Conservation (phyloP, 75 land plant species). For the Isoetes taiwanensis region DNA sequence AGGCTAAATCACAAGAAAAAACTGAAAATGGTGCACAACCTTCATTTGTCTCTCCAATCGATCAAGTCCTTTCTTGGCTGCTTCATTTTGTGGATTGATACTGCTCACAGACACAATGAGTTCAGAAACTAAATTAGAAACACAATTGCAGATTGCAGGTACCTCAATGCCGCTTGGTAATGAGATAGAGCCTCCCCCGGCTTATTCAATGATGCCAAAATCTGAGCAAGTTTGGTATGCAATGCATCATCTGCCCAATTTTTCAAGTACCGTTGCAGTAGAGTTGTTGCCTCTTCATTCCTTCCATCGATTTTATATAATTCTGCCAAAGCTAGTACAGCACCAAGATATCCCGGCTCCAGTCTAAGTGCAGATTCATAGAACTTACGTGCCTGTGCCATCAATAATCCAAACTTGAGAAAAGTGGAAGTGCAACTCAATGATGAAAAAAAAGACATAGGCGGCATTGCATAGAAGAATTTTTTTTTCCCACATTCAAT, state of each 20-base stretch:
- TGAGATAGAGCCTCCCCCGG: constrained; percentile 76
- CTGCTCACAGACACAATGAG: constrained; percentile 22
- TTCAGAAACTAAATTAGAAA: not conserved
- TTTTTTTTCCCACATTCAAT: too few relatives aligned
- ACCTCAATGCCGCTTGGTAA: constrained; percentile 89
- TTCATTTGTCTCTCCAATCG: constrained; percentile 95
- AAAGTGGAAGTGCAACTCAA: too few relatives aligned
- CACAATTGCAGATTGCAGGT: not conserved
- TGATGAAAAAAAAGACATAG: too few relatives aligned
- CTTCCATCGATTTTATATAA: constrained; percentile 82
- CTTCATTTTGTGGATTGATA: constrained; percentile 79
- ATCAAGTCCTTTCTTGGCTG: constrained; percentile 83
- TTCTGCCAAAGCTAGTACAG: constrained; percentile 89
- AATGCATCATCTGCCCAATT: constrained; percentile 92
- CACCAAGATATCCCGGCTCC: constrained; percentile 92
- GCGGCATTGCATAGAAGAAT: too few relatives aligned
- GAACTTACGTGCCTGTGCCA: constrained; percentile 69
- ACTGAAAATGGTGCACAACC: constrained; percentile 19
- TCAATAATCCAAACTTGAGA: not conserved
- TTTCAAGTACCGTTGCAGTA: constrained; percentile 74
- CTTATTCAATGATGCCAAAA: constrained; percentile 67
- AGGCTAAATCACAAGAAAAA: not conserved
- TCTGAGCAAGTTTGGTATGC: constrained; percentile 89
- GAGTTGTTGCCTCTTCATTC: constrained; percentile 65
- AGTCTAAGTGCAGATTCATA: constrained; percentile 91